Evolutionary conservation across 148 eudicot species (phyloP).

Genomic region (Fagopyrum homotropicum): DNA sequence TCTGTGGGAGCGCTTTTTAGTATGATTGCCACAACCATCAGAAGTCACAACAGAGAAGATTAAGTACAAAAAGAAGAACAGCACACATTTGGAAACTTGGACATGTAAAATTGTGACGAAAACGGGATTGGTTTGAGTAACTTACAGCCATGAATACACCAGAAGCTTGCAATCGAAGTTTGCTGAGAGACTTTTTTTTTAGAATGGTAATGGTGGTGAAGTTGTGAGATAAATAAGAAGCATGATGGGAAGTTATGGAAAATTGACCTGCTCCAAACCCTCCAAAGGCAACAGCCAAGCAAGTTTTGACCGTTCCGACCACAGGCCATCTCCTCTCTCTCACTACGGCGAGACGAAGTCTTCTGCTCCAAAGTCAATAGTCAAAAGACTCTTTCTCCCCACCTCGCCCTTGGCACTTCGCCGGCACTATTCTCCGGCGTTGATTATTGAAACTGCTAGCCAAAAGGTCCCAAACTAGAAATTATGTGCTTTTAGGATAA

Average conservation of each 20-base stretch:
- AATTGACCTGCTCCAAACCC: neutral
- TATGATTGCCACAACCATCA: neutral
- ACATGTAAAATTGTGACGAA: neutral
- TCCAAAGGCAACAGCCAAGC: no score
- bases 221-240: neutral
- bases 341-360: no score
- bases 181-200: neutral
- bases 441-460: no score
- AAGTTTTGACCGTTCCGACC: no score
- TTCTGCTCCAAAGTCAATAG: no score
- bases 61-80: neutral
- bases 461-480: no score
- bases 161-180: neutral
- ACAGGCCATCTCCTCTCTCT: no score
- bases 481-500: no score
- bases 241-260: neutral
- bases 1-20: neutral
- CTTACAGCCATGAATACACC: constrained; percentile 11
- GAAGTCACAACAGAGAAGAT: neutral
- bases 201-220: neutral
- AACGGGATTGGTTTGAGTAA: neutral
- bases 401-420: no score
- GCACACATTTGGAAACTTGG: neutral
- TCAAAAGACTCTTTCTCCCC: no score
- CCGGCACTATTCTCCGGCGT: no score